phyloP scores from a whole-genome alignment of 2,329 filamentous ascomycete species.

The Monosporascus ibericus region DNA sequence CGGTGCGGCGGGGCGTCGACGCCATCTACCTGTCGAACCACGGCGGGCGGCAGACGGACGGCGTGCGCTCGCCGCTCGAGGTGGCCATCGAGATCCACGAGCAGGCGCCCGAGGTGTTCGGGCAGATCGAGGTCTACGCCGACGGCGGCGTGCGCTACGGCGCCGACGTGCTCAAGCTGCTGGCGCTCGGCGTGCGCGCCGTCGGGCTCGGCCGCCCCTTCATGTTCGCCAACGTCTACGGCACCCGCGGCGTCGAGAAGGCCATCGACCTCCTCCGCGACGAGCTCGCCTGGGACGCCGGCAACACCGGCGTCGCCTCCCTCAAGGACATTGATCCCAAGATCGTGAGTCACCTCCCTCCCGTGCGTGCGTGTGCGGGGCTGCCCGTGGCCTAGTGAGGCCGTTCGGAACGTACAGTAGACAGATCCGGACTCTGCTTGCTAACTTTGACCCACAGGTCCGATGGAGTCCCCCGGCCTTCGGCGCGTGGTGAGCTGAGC shows the following conservation, averaged over 20 bases:
- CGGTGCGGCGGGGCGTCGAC: slow-evolving; percentile 19
- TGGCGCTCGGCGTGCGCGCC: slow-evolving; percentile 27
- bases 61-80: slow-evolving; percentile 22
- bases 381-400: too few relatives aligned
- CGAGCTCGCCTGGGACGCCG: slow-evolving; percentile 30
- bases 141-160: slow-evolving; percentile 30
- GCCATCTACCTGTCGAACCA: slow-evolving; percentile 30
- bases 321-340: slow-evolving; percentile 18
- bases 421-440: too few relatives aligned
- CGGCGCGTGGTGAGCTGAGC: too few relatives aligned
- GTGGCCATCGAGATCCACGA: slow-evolving; percentile 23
- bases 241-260: slow-evolving; percentile 35
- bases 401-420: too few relatives aligned
- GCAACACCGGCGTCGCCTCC: slow-evolving; percentile 22
- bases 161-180: slow-evolving; percentile 26
- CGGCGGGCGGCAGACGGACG: slow-evolving; percentile 29
- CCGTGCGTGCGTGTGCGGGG: too few relatives aligned
- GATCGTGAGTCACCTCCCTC: slow-evolving; percentile 8
- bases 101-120: slow-evolving; percentile 23
- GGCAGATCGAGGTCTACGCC: slow-evolving; percentile 24
- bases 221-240: slow-evolving; percentile 44
- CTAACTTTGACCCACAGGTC: too few relatives aligned
- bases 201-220: slow-evolving; percentile 37
- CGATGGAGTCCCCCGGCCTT: too few relatives aligned
- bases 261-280: slow-evolving; percentile 37